Conservation (phyloP, 495 filamentous ascomycete species). For the Penicillium macrosclerotiorum region DNA sequence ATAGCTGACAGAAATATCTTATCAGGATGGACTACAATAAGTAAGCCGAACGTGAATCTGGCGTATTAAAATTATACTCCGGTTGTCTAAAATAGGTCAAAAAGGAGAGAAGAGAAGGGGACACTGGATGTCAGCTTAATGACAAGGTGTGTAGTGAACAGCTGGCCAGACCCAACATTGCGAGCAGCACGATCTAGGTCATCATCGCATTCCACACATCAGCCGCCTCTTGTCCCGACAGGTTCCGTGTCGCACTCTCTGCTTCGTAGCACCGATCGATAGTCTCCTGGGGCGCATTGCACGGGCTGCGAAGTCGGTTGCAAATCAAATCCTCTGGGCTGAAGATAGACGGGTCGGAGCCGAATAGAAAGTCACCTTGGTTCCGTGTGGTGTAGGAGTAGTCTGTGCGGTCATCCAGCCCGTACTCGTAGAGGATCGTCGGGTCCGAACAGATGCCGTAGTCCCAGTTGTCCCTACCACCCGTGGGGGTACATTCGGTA, state of each 20-base stretch:
- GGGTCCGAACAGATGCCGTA: slow-evolving; percentile 51
- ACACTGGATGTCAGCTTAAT: too few relatives aligned
- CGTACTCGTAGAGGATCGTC: slow-evolving; percentile 52
- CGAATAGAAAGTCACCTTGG: slow-evolving; percentile 55
- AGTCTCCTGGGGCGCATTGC: slow-evolving; percentile 47
- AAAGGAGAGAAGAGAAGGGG: too few relatives aligned
- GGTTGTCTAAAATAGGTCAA: too few relatives aligned
- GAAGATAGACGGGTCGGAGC: slow-evolving; percentile 53
- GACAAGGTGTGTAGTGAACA: too few relatives aligned
- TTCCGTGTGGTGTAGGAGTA: slow-evolving; percentile 52
- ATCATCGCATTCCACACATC: slow-evolving; percentile 53
- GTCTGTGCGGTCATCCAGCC: slow-evolving; percentile 52
- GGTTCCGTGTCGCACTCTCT: slow-evolving; percentile 33
- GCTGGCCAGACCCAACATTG: too few relatives aligned
- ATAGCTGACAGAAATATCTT: too few relatives aligned
- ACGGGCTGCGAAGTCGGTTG: slow-evolving; percentile 48
- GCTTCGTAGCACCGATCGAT: slow-evolving; percentile 48
- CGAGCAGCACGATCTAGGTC: too few relatives aligned
- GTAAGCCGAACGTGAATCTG: too few relatives aligned
- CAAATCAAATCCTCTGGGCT: slow-evolving; percentile 58
- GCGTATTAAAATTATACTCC: too few relatives aligned
- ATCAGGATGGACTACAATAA: too few relatives aligned
- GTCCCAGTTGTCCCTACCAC: slow-evolving; percentile 36
- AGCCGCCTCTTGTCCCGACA: slow-evolving; percentile 53
- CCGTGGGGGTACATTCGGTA: neutral